Evolutionary conservation across 345 rosid species (phyloP), one percentile per base, ranked within the genome.

Genomic region (Excoecaria agallocha): DNA sequence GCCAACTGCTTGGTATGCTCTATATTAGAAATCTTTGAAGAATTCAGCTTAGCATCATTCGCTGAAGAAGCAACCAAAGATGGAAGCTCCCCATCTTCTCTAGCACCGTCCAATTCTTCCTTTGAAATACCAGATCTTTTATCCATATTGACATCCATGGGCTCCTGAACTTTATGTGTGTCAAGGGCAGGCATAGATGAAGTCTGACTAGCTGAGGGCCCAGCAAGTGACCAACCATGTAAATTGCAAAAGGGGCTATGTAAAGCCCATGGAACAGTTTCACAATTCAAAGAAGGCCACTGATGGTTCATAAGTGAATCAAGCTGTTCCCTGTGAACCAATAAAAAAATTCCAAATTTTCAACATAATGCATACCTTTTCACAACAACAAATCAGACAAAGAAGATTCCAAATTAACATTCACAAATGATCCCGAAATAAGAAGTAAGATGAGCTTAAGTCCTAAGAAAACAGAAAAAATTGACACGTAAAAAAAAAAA

Each of bases 71-170:
- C 83, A 70, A 76, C 81, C 84, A 91, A 77, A 65, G 96, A 87
- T n/a, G 98, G 99, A 80, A 95, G 97, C 85, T 95, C 98, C 78
- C 97, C 99, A 74, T 95, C 98, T 82, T 93, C 99, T 79, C 90
- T 84, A 8, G 78, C 74, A 82, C 87, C 74, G 83, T 89, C 97
- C 12, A 72, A 76, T 78, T 85, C 97, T 78, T 85, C 90, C 78
- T 84, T 94, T 49, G 88, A 84, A 75, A 81, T 73, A 74, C 78
- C 77, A 68, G 89, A 62, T 81, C 87, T 86, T 77, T 86, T 89
- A 64, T 89, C 84, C 71, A 69, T 70, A 73, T 83, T 92, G 59
- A 85, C 83, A 35, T 89, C 93, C 80, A 84, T 79, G 62, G 82
- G 87, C 78, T 90, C 94, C 80, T 77, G 79, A 77, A 83, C 79